Evolutionary conservation across 768 basidiomycete genomes (phyloP).

Genomic region (Auricularia auricula-judae): DNA sequence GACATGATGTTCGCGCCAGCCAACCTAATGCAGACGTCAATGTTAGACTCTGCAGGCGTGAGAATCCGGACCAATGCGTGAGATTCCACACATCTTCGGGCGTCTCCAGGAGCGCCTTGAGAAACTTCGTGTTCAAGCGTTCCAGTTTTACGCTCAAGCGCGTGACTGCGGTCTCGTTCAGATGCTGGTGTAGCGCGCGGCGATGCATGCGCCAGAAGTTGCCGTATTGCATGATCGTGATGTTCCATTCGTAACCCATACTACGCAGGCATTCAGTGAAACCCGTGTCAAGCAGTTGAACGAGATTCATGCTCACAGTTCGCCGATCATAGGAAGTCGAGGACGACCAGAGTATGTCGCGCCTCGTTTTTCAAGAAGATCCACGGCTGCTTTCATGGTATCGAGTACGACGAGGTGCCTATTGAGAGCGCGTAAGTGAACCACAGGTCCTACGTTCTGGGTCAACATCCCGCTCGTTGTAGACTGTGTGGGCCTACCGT

Average conservation of each 20-base stretch:
- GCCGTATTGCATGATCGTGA: slow-evolving; percentile 5
- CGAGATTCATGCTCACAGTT: slow-evolving; percentile 2
- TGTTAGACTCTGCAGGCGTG: no score
- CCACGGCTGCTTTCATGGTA: slow-evolving; percentile 9
- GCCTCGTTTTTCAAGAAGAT: slow-evolving; percentile 12
- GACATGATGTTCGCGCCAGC: background rate
- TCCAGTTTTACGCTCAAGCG: background rate
- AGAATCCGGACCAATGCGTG: background rate
- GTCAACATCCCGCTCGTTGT: no score
- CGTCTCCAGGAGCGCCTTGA: background rate
- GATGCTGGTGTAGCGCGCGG: slow-evolving; percentile 3
- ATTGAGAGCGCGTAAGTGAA: slow-evolving; percentile 2
- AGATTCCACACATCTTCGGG: background rate
- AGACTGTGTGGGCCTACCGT: no score
- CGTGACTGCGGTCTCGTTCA: background rate
- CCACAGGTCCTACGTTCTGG: slow-evolving; percentile 11
- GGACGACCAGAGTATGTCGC: slow-evolving; percentile 13
- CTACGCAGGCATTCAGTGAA: background rate
- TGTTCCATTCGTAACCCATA: slow-evolving; percentile 1
- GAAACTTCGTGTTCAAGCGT: background rate
- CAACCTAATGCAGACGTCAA: background rate
- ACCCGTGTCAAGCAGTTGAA: background rate
- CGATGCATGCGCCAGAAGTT: background rate
- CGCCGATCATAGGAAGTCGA: slow-evolving; percentile 10
- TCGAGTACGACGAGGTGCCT: slow-evolving; percentile 14